Conservation (phyloP, 1,284 basidiomycete genomes). For the Schizopora paradoxa region DNA sequence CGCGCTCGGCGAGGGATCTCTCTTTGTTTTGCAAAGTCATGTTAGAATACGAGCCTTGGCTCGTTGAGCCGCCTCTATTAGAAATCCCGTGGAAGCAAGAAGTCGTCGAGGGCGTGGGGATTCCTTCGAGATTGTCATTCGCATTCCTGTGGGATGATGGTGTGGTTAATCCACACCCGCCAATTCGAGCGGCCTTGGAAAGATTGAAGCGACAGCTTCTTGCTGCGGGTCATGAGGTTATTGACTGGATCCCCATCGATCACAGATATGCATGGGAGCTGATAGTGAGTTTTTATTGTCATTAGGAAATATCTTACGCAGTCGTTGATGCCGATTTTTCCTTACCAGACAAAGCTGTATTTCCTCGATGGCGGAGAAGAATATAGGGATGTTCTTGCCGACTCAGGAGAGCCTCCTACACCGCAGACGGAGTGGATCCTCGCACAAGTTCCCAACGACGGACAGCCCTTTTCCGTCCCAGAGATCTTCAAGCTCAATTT, state of each 20-base stretch:
- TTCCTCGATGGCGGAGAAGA: conserved; percentile 46
- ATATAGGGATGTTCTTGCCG: conserved; percentile 35
- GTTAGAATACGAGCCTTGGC: conserved; percentile 48
- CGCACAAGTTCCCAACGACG: conserved; percentile 33
- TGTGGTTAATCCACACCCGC: conserved; percentile 49
- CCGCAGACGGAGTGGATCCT: conserved; percentile 46
- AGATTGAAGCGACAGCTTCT: conserved; percentile 38
- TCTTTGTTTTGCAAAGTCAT: conserved; percentile 48
- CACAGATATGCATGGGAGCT: conserved; percentile 45
- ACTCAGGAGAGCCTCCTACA: conserved; percentile 34
- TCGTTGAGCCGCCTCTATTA: conserved; percentile 44
- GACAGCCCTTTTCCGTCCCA: conserved; percentile 32
- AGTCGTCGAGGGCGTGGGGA: conserved; percentile 32
- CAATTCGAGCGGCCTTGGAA: conserved; percentile 42
- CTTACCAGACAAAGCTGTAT: conserved; percentile 40
- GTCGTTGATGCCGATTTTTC: background rate
- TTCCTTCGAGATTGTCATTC: conserved; percentile 43
- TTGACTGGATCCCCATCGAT: conserved; percentile 42
- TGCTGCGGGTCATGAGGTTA: conserved; percentile 49
- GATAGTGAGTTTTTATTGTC: conserved; percentile 33
- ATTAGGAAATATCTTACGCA: background rate
- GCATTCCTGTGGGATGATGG: conserved; percentile 53
- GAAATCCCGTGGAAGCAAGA: conserved; percentile 49
- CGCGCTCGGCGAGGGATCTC: conserved; percentile 47
- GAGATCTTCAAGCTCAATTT: conserved; percentile 41